A percentile compares a stretch with the other conserved stretches of the same genome.
Conservation (phyloP, 768 basidiomycete genomes). For the Tylopilus subfusipes region DNA sequence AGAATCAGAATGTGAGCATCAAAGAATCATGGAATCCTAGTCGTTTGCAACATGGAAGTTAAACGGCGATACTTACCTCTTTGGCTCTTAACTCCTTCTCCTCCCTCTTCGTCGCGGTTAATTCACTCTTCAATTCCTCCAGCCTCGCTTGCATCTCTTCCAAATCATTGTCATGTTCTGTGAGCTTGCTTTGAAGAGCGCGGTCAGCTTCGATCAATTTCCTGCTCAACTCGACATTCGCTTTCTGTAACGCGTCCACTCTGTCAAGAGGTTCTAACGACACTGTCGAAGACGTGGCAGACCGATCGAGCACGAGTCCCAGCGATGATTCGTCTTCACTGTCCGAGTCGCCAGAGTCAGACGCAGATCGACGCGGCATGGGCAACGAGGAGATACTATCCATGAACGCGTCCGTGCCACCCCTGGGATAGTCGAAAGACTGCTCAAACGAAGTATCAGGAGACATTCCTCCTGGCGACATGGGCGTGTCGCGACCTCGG, state of each 20-base stretch:
- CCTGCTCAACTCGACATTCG: slow-evolving; percentile 70
- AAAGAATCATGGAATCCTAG: not conserved
- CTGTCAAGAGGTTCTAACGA: slow-evolving; percentile 74
- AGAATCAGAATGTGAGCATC: slow-evolving; percentile 8
- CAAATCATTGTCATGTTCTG: slow-evolving; percentile 78
- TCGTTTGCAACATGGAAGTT: slow-evolving; percentile 3
- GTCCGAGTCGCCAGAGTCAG: slow-evolving; percentile 48
- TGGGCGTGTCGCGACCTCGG: slow-evolving; percentile 27
- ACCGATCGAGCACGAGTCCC: slow-evolving; percentile 60
- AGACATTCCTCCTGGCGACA: slow-evolving; percentile 34
- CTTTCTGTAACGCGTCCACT: slow-evolving; percentile 66
- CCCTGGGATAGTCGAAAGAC: slow-evolving; percentile 37
- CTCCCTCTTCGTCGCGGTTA: slow-evolving; percentile 78
- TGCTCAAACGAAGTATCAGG: slow-evolving; percentile 32
- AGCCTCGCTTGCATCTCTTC: slow-evolving; percentile 74
- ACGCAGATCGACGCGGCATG: slow-evolving; percentile 47
- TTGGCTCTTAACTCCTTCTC: slow-evolving; percentile 90
- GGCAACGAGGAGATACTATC: slow-evolving; percentile 51
- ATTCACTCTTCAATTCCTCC: slow-evolving; percentile 75
- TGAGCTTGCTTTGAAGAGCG: slow-evolving; percentile 59
- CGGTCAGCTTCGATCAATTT: slow-evolving; percentile 76
- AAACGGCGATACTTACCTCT: slow-evolving; percentile 51
- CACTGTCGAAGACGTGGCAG: slow-evolving; percentile 54
- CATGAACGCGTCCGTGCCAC: slow-evolving; percentile 40
- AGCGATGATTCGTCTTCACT: slow-evolving; percentile 47